Conservation (phyloP, 2,329 filamentous ascomycete genomes). For the Calonectria montana region DNA sequence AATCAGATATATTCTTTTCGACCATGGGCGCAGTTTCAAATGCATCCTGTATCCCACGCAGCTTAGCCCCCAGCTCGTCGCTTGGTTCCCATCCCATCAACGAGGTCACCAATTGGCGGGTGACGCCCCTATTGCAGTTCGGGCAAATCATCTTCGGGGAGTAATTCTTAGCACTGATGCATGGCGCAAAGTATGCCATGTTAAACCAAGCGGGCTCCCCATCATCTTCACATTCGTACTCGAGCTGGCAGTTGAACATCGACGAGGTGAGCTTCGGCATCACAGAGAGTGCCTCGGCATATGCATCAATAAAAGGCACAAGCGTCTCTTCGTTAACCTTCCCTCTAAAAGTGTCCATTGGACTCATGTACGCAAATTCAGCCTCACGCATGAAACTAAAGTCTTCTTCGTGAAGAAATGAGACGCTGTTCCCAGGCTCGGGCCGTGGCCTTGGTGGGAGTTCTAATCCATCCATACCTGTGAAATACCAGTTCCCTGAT, state of each 20-base stretch:
- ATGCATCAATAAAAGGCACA: slow-evolving; percentile 2
- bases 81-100: slow-evolving; percentile 13
- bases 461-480: neutral
- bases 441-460: neutral
- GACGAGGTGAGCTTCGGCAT: slow-evolving; percentile 17
- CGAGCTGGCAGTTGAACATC: neutral
- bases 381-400: slow-evolving; percentile 10
- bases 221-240: neutral
- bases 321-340: neutral
- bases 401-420: slow-evolving; percentile 1
- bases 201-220: neutral
- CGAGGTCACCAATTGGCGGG: slow-evolving; percentile 12
- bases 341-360: neutral
- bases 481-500: slow-evolving; percentile 16
- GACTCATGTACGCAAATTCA: neutral
- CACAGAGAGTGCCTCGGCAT: slow-evolving; percentile 2
- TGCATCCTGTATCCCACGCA: slow-evolving; percentile 11
- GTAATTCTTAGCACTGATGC: neutral
- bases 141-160: neutral
- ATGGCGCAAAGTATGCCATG: slow-evolving; percentile 14
- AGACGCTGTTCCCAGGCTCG: neutral
- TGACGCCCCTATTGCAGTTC: neutral
- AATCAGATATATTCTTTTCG: neutral
- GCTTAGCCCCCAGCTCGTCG: slow-evolving; percentile 5
- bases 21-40: slow-evolving; percentile 10